Base-by-base conservation (phyloP, 192 early-diverging fungal genomes). In the Podila horticola region DNA sequence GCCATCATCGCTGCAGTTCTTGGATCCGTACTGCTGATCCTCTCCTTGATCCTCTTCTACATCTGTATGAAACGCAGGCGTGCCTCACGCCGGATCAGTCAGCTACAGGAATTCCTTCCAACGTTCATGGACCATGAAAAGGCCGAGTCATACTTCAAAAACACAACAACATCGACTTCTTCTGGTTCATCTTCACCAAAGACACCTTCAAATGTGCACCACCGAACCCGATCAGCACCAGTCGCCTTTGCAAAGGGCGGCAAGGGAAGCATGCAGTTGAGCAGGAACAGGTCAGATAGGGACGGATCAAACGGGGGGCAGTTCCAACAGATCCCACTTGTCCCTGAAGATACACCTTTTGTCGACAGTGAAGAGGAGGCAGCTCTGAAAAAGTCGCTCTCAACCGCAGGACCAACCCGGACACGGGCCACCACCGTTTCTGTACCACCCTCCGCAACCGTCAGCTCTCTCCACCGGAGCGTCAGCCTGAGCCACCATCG, bases 181-280 rank as follows among this genome's bases (percentile, higher is more conserved):
- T 62, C 62, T 4, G 10, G 31, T 9, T 60, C 52, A 4, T 17
- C 66, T 19, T 26, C 61, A 30, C 69, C 62, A 5, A 26, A 3
- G 20, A 26, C 30, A 61, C 50, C 58, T 7, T 10, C 20, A 22
- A 71, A 33, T 58, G 69, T 58, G 20, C 75, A 79, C 41, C 75
- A 79, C 33, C 62, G 75, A 30, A 79, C 69, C 7, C 69, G 64
- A 10, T 79, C 75, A 33, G 69, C 45, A 7, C 75, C 75, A 9
- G 50, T 67, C 22, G 69, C 64, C 5, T 67, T 66, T 13, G 49
- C 34, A 19, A 66, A 71, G 24, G 62, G 58, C 2, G 22, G 15
- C 31, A 31, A 15, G 45, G 29, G 31, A 33, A 9, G 13, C 33
- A 45, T 15, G 3, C 52, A 19, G 34, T 8, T 38, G 34, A 45